Conservation (phyloP, 257 asterid genomes). For the Rubia yunnanensis region DNA sequence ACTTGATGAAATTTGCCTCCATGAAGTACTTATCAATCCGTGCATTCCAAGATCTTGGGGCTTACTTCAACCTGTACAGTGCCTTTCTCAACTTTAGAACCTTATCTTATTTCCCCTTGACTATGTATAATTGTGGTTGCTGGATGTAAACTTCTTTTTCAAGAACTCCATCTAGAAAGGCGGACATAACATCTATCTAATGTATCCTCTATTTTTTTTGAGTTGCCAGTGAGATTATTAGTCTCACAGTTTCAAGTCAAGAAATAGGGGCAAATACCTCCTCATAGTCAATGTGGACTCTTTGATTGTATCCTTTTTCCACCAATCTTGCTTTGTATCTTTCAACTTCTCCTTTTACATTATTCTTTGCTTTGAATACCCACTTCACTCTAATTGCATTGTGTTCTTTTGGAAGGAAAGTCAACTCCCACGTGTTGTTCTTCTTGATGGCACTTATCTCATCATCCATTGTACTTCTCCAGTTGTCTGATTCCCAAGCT, state of each 20-base stretch:
- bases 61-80: not conserved
- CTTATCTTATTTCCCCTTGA: not conserved
- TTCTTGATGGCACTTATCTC: too few relatives aligned
- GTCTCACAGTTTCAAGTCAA: too few relatives aligned
- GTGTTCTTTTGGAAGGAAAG: not conserved
- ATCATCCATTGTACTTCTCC: too few relatives aligned
- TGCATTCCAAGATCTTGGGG: conserved; percentile 3
- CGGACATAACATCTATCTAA: conserved; percentile 2
- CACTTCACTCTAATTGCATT: conserved; percentile 1
- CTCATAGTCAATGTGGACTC: too few relatives aligned
- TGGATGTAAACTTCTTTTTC: not conserved
- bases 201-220: too few relatives aligned
- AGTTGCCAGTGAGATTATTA: too few relatives aligned
- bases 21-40: not conserved
- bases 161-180: not conserved
- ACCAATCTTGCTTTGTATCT: too few relatives aligned
- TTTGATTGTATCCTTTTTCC: not conserved
- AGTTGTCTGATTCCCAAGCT: too few relatives aligned
- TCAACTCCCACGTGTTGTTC: too few relatives aligned
- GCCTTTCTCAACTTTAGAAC: not conserved
- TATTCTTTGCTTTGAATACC: not conserved
- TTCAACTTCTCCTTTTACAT: not conserved
- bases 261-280: too few relatives aligned
- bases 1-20: not conserved
- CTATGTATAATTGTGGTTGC: not conserved